Conservation (phyloP, 140 eudicot species). For the Bidens hawaiensis region DNA sequence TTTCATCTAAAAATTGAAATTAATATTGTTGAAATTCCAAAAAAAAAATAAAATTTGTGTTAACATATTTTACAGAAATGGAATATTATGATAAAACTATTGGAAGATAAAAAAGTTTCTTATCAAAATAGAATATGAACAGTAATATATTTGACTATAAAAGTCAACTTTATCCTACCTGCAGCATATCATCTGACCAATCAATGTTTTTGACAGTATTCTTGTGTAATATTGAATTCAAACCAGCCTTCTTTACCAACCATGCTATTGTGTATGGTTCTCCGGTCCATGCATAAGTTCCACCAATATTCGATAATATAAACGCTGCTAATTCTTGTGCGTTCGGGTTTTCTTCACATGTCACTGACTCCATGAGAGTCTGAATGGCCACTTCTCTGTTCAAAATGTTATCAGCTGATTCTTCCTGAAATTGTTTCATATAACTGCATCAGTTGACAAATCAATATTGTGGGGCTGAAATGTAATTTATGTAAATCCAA, state of each 20-base stretch:
- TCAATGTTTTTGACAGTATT: slow-evolving; percentile 56
- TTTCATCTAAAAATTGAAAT: not conserved
- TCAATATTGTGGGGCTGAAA: not conserved
- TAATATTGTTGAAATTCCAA: not conserved
- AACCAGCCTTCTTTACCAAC: slow-evolving; percentile 68
- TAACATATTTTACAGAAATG: not conserved
- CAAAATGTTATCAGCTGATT: slow-evolving; percentile 29
- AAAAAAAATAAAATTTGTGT: not conserved
- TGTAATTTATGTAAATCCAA: not conserved
- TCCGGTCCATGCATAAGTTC: slow-evolving; percentile 76
- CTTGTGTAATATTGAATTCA: slow-evolving; percentile 51
- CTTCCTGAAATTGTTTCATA: slow-evolving; percentile 45
- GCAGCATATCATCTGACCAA: slow-evolving; percentile 56
- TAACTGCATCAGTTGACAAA: slow-evolving; percentile 13
- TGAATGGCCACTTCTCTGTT: slow-evolving; percentile 52
- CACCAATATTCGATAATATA: slow-evolving; percentile 68
- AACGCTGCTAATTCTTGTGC: slow-evolving; percentile 59
- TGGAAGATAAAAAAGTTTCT: not conserved
- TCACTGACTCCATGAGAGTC: slow-evolving; percentile 52
- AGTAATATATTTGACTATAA: not conserved
- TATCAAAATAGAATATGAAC: not conserved
- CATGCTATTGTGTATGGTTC: slow-evolving; percentile 71
- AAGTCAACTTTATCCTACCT: slow-evolving; percentile 32
- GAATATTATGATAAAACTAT: not conserved
- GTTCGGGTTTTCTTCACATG: slow-evolving; percentile 45